These are phyloP conservation scores for Pythium brassicae DNA, from an alignment of 352 stramenopile genomes.

Conservation along the genomic window DNA sequence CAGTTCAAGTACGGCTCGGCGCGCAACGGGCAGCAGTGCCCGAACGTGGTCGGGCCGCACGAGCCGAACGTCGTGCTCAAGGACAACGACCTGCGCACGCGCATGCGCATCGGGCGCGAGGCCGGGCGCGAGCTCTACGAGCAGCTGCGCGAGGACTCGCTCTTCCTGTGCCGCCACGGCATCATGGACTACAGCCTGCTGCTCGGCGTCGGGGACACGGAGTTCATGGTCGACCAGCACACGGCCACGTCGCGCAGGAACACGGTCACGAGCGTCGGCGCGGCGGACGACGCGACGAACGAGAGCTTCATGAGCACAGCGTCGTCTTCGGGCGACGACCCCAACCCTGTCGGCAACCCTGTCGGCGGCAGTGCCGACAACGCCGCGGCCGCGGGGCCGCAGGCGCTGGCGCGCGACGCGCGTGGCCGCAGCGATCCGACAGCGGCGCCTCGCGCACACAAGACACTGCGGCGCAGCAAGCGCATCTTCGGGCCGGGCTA, in stretches of 20 bases:
- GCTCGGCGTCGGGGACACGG: slow-evolving; percentile 81
- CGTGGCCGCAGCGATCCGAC: slow-evolving; percentile 4
- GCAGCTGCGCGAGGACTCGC: slow-evolving; percentile 63
- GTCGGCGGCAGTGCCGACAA: no score
- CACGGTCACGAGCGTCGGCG: slow-evolving; percentile 24
- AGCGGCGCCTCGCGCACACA: slow-evolving; percentile 6
- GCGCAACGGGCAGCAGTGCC: slow-evolving; percentile 63
- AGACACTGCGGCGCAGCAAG: slow-evolving; percentile 68
- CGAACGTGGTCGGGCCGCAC: slow-evolving; percentile 74
- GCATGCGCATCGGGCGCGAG: slow-evolving; percentile 67
- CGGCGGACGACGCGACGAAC: slow-evolving; percentile 18
- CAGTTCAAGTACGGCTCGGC: slow-evolving; percentile 68
- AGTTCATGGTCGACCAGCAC: slow-evolving; percentile 71
- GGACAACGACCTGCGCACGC: slow-evolving; percentile 79
- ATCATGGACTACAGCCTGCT: slow-evolving; percentile 92
- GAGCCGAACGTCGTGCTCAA: slow-evolving; percentile 86
- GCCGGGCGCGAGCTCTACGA: slow-evolving; percentile 60
- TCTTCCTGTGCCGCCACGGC: slow-evolving; percentile 67
- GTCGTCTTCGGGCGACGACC: slow-evolving; percentile 1
- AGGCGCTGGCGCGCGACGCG: neutral
- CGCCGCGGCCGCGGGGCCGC: neutral
- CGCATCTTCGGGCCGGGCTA: slow-evolving; percentile 77
- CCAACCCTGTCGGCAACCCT: slow-evolving; percentile 13
- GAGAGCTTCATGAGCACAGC: slow-evolving; percentile 38
- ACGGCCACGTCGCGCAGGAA: slow-evolving; percentile 17